These are phyloP conservation scores for Nicotiana sylvestris DNA, from an alignment of 257 asterid species.

Conservation along the genomic window DNA sequence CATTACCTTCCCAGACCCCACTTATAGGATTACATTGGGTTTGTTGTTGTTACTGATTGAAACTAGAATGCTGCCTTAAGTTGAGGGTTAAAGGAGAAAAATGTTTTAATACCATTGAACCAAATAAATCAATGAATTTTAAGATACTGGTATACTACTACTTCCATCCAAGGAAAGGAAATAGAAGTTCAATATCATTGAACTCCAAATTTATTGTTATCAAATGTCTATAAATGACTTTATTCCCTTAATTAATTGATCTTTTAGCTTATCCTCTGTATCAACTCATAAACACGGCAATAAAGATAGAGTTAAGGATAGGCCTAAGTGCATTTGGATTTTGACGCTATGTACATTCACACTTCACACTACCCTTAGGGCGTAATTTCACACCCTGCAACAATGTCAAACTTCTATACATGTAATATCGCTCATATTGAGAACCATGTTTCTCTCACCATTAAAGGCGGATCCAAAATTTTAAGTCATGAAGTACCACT, in stretches of 20 bases:
- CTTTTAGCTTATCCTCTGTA: neutral
- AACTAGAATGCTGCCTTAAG: neutral
- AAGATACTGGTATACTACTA: neutral
- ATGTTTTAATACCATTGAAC: neutral
- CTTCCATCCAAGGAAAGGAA: neutral
- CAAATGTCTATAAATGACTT: neutral
- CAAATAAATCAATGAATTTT: neutral
- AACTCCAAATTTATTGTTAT: neutral
- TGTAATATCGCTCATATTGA: neutral
- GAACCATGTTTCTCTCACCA: neutral
- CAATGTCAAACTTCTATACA: neutral
- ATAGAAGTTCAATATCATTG: neutral
- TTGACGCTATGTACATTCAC: neutral
- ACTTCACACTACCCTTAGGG: neutral
- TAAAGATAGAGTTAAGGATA: neutral
- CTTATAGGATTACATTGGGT: too few relatives aligned
- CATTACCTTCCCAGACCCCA: too few relatives aligned
- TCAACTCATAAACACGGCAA: neutral
- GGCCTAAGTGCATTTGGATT: neutral
- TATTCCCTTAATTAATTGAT: neutral
- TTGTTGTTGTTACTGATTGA: too few relatives aligned
- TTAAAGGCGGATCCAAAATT: neutral
- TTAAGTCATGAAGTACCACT: neutral
- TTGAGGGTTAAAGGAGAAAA: neutral
- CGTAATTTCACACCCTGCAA: neutral